Percentiles rank a stretch among this genome's conserved stretches.
Evolutionary conservation across 225 moss, liverwort and hornwort genomes (phyloP).

Genomic region (Antitrichia curtipendula): DNA sequence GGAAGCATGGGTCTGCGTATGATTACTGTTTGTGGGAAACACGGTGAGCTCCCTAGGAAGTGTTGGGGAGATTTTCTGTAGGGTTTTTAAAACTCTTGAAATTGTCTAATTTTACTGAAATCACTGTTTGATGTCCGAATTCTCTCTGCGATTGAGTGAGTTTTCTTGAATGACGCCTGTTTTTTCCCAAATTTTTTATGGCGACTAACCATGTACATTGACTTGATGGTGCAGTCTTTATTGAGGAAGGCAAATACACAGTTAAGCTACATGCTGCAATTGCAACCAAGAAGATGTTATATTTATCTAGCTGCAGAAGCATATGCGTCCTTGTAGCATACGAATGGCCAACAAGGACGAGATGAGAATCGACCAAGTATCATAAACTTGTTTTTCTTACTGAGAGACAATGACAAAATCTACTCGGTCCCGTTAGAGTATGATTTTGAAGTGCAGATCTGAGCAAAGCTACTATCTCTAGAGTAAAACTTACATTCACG

Average conservation of each 20-base stretch:
- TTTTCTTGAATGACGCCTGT: neutral
- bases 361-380: constrained; percentile 57
- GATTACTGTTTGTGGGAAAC: neutral
- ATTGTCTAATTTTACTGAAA: neutral
- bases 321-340: constrained; percentile 10
- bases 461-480: neutral
- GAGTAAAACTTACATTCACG: neutral
- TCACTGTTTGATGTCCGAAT: neutral
- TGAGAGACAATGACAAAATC: neutral
- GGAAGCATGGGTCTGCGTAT: neutral
- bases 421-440: constrained; percentile 3
- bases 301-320: neutral
- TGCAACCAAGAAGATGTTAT: neutral
- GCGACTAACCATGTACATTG: neutral
- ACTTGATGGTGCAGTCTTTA: constrained; percentile 1
- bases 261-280: neutral
- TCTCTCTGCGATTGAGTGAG: neutral
- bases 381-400: constrained; percentile 19
- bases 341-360: constrained; percentile 23
- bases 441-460: neutral
- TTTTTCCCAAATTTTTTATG: neutral
- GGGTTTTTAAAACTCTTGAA: neutral
- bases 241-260: neutral
- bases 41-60: neutral
- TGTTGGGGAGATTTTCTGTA: neutral